phyloP scores from a whole-genome alignment of 495 filamentous ascomycete species.

The Pyrenopolyporus hunteri region DNA sequence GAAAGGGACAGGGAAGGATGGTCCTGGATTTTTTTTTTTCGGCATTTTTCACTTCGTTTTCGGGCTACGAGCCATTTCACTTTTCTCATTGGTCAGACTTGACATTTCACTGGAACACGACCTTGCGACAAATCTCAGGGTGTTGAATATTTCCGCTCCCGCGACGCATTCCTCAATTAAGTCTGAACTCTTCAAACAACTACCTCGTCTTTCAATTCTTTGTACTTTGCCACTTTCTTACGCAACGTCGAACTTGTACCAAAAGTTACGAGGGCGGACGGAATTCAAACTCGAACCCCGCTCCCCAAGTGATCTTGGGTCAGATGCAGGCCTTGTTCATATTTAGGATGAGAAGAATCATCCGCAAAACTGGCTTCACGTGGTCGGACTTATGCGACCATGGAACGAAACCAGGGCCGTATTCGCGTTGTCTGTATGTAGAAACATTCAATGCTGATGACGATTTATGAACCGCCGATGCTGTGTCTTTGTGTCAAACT shows the following conservation, averaged over 20 bases:
- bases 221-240: slow-evolving; percentile 26
- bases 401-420: slow-evolving; percentile 9
- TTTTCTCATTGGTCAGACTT: slow-evolving; percentile 23
- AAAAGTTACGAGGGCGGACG: slow-evolving; percentile 2
- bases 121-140: background rate
- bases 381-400: background rate
- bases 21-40: slow-evolving; percentile 25
- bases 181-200: slow-evolving; percentile 27
- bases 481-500: too few relatives aligned
- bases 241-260: slow-evolving; percentile 6
- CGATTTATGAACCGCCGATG: slow-evolving; percentile 28
- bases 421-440: slow-evolving; percentile 28
- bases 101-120: slow-evolving; percentile 12
- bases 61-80: slow-evolving; percentile 23
- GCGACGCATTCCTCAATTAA: slow-evolving; percentile 7
- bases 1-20: slow-evolving; percentile 23
- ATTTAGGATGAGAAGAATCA: background rate
- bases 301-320: background rate
- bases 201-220: slow-evolving; percentile 30
- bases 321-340: background rate
- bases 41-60: slow-evolving; percentile 38
- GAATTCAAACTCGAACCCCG: background rate
- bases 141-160: background rate
- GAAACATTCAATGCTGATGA: slow-evolving; percentile 25
- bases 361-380: background rate